Base-by-base conservation (phyloP, 2,329 filamentous ascomycete species). In the Orbilia ellipsospora region DNA sequence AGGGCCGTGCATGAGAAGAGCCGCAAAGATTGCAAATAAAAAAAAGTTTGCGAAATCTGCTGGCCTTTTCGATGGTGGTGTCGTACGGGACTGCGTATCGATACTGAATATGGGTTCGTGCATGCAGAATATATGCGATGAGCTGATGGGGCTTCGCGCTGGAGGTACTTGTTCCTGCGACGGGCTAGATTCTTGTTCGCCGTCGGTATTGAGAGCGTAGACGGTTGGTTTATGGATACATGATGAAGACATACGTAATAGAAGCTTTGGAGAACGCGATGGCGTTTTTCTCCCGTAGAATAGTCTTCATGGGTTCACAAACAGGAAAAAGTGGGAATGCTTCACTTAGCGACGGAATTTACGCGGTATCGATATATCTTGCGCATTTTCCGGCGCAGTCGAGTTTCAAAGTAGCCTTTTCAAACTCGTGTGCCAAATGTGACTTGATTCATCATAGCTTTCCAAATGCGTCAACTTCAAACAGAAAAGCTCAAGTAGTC, bases 1-100 rank as follows among this genome's bases (percentile, higher is more conserved):
- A 5, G 57, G 44, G 16, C 13, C 57, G 57, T 61, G 40, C 57
- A 45, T 48, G 44, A 50, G 54, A 28, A 61, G 57, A 61, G 57
- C 42, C 57, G 20, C 57, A 59, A 20, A 36, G 13, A n/a, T 42
- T 3, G 16, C 18, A n/a, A 31, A 13, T 23, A 23, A 20, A 6
- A 26, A 16, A 13, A 42, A 18, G 44, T 23, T 31, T 31, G 12
- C 28, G 20, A 8, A 55, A 31, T 36, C 3, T 36, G 20, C 16
- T n/a, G 16, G 50, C 10, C 13, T n/a, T 55, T 28, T n/a, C 4
- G 28, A 2, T 55, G 52, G 20, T 36, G 10, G 10, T 7, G 5
- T 36, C 10, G 31, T 6, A 36, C 15, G n/a, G 3, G 23, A n/a
- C 7, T n/a, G 52, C 23, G 3, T 55, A 36, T 55, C 48, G 48